Percentiles rank a stretch among this genome's conserved stretches.
Evolutionary conservation across 1,284 basidiomycete species (phyloP).

Genomic region (Nidula niveotomentosa): DNA sequence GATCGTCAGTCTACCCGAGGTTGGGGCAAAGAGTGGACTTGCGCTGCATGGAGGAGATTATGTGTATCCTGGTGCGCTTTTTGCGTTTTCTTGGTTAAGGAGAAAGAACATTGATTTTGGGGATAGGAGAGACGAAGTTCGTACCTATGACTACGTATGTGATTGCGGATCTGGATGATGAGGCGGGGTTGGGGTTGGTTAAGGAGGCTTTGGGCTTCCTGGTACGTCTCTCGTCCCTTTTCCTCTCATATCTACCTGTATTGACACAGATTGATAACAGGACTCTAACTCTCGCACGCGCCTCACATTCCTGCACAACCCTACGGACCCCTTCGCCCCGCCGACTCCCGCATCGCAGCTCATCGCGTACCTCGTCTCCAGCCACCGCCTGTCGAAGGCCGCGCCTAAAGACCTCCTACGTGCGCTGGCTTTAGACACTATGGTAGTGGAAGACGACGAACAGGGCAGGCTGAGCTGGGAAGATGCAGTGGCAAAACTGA

Average conservation of each 20-base stretch:
- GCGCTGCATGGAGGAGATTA: slow-evolving; percentile 28
- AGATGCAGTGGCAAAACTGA: slow-evolving; percentile 30
- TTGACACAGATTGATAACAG: slow-evolving; percentile 25
- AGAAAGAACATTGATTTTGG: no score
- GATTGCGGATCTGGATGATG: slow-evolving; percentile 78
- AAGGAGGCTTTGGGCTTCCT: slow-evolving; percentile 65
- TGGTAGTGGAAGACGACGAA: slow-evolving; percentile 12
- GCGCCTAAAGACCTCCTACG: slow-evolving; percentile 35
- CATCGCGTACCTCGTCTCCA: slow-evolving; percentile 44
- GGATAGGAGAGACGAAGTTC: slow-evolving; percentile 30
- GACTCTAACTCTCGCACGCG: slow-evolving; percentile 42
- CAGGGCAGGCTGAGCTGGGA: slow-evolving; percentile 38
- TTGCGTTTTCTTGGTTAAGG: background rate
- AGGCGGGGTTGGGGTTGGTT: slow-evolving; percentile 54
- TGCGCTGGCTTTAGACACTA: slow-evolving; percentile 30
- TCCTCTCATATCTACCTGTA: slow-evolving; percentile 2
- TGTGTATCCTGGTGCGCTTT: slow-evolving; percentile 60
- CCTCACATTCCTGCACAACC: slow-evolving; percentile 68
- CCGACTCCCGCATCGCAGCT: slow-evolving; percentile 33
- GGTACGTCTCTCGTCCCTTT: slow-evolving; percentile 36
- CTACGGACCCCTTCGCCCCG: slow-evolving; percentile 21
- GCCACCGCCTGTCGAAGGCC: slow-evolving; percentile 33
- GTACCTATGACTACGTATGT: slow-evolving; percentile 61
- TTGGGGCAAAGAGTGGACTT: slow-evolving; percentile 14
- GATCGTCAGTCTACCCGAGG: slow-evolving; percentile 51